Base-by-base conservation (phyloP, 1,139 yeast genomes). In the Sugiyamaella neomexicana region DNA sequence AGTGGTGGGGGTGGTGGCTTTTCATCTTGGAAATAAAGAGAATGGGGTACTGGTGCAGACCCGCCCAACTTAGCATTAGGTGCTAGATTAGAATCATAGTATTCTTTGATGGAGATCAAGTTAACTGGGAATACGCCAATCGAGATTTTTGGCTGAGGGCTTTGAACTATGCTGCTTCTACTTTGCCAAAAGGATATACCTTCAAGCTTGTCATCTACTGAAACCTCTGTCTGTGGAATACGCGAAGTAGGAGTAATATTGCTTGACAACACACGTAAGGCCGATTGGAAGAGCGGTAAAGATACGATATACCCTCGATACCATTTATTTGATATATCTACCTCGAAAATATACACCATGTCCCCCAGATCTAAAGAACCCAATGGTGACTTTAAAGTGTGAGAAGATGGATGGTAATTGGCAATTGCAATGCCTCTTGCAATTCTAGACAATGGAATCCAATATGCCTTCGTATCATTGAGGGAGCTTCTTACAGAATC, bases 291-390 rank as follows among this genome's bases (percentile, higher is more conserved):
- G 10, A 61, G 55, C 7, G 72, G 70, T 7, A 67, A 54, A 9
- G 67, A 57, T 10, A 70, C 74, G 4, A 81, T 77, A 68, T 89
- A 88, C 16, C 91, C 96, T 64, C 96, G 78, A 37, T 85, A 90
- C 96, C 96, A 89, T 58, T 80, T 80, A 13, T 76, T 76, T 46
- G 69, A 60, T 45, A 74, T 75, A 60, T 80, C 80, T 31, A 83
- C 76, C 68, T 89, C 97, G 65, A 89, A 87, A 36, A 88, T 75
- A 68, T 80, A 88, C 31, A 88, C 83, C 60, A 85, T 88, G 67
- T 89, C 96, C 37, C 97, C 97, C 17, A 89, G 85, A 65, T 83
- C 85, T 53, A 89, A 69, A 63, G 58, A 40, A 17, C 58, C 58
- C 23, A 54, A 56, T 31, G 54, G 54, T 8, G 60, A 57, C 16